Evolutionary conservation across 768 basidiomycete genomes (phyloP).

Genomic region (Mycena pura): DNA sequence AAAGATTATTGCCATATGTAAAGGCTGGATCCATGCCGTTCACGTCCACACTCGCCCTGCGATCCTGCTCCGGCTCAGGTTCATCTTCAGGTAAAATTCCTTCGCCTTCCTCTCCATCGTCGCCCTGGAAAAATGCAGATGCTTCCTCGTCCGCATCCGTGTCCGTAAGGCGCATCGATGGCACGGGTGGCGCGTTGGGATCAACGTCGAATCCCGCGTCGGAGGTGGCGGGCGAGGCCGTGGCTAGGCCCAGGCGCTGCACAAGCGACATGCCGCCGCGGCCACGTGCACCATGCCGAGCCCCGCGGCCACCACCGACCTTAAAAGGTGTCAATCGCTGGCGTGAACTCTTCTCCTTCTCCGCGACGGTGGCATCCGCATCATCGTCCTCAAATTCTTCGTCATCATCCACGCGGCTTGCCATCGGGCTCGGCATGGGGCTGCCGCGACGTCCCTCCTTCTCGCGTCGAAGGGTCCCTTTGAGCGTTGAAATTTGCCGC

Average conservation of each 20-base stretch:
- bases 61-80: conserved; percentile 32
- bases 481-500: conserved; percentile 82
- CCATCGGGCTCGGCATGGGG: conserved; percentile 51
- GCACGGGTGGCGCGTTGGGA: conserved; percentile 48
- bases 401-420: conserved; percentile 41
- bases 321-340: conserved; percentile 63
- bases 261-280: conserved; percentile 57
- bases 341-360: conserved; percentile 43
- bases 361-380: conserved; percentile 46
- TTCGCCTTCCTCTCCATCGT: conserved; percentile 24
- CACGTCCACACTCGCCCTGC: conserved; percentile 39
- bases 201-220: conserved; percentile 41
- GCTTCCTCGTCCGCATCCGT: conserved; percentile 15
- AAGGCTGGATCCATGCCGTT: conserved; percentile 91
- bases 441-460: conserved; percentile 74
- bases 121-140: conserved; percentile 24
- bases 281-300: conserved; percentile 60
- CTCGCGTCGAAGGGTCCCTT: conserved; percentile 80
- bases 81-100: conserved; percentile 12
- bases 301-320: conserved; percentile 51
- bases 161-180: conserved; percentile 35
- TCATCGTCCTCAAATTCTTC: conserved; percentile 57
- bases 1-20: conserved; percentile 68
- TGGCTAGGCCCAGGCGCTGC: conserved; percentile 66
- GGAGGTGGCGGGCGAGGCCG: conserved; percentile 57